Evolutionary conservation across 768 basidiomycete species (phyloP), one percentile per base, ranked within the genome.

Genomic region (Leccinum subtestaceum): DNA sequence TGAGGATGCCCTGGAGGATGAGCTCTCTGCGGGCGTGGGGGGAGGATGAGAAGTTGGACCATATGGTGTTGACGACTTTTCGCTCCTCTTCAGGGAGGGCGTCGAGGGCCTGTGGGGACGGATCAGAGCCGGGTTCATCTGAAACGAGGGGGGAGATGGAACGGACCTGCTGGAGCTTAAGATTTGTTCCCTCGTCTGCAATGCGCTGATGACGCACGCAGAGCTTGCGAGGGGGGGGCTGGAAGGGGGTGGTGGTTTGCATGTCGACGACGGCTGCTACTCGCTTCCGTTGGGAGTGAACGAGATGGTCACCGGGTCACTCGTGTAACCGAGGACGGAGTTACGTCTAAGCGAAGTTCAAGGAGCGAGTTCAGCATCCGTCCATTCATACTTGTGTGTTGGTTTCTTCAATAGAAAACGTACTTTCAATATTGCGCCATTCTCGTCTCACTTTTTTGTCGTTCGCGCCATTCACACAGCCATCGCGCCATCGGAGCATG

Each of bases 11-110:
- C 67, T 92, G 93, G 52, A 99, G 88, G 70, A 98, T 98, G 71
- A 98, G 86, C 56, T 91, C 93, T 38, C 97, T 84, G 36, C 91
- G 86, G 5, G 89, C 85, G 67, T 98, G 94, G 0, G 94, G 87
- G 2, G 96, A 96, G 1, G 93, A 91, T 19, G 94, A 96, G 76
- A 99, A 99, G 67, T 87, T 93, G 63, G 95, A 91, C 97, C 97
- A 99, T 65, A 98, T 85, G 5, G 89, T 83, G 67, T 88, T 98
- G 72, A 98, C 88, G 31, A 88, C 85, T 70, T 93, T 85, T 46
- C 96, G 84, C 63, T 98, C 96, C 56, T 86, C 80, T 17, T 94
- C 76, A 0, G 94, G 88, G 23, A 99, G 83, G 5, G 87, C 86
- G 70, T 99, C 95, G 52, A 99, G 81, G 6, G 93, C 89, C 96